phyloP scores from a whole-genome alignment of 139 green algal genomes.

The Mychonastes homosphaera region DNA sequence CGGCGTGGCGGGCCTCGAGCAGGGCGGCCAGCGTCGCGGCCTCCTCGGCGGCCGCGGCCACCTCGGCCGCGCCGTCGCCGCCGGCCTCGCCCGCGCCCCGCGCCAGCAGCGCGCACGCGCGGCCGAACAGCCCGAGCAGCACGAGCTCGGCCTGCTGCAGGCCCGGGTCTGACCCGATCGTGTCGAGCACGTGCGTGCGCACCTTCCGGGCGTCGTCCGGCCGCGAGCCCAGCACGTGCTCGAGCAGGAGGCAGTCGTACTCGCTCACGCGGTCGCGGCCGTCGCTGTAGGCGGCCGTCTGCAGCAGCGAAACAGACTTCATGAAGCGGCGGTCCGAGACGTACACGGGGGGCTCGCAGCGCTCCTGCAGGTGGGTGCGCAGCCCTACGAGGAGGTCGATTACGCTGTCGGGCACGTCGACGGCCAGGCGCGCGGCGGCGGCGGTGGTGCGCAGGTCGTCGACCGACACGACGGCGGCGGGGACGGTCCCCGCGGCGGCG shows the following conservation, averaged over 20 bases:
- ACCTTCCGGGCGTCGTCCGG: no score
- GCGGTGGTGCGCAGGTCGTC: constrained; percentile 33
- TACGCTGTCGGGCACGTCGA: constrained; percentile 57
- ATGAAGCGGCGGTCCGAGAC: constrained; percentile 72
- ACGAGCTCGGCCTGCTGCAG: constrained; percentile 74
- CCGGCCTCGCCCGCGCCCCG: not conserved
- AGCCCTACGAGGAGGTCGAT: constrained; percentile 63
- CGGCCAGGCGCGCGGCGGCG: constrained; percentile 33
- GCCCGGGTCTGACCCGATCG: constrained; percentile 68
- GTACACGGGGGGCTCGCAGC: constrained; percentile 84
- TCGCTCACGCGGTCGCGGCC: constrained; percentile 27
- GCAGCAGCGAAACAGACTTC: constrained; percentile 61
- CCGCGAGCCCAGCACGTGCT: no score
- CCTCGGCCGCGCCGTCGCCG: constrained; percentile 25
- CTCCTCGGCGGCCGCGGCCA: constrained; percentile 37
- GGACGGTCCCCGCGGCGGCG: constrained; percentile 16
- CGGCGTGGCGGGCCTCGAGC: constrained; percentile 40
- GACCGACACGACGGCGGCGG: constrained; percentile 7
- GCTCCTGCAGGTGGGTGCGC: constrained; percentile 52
- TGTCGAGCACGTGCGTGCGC: constrained; percentile 58
- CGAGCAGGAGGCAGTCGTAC: not conserved
- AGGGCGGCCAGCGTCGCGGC: constrained; percentile 49
- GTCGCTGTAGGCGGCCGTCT: constrained; percentile 60
- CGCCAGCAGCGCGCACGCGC: not conserved
- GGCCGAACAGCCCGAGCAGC: constrained; percentile 74